Conservation (phyloP, 805 yeast genomes). For the Torulaspora maleeae region DNA sequence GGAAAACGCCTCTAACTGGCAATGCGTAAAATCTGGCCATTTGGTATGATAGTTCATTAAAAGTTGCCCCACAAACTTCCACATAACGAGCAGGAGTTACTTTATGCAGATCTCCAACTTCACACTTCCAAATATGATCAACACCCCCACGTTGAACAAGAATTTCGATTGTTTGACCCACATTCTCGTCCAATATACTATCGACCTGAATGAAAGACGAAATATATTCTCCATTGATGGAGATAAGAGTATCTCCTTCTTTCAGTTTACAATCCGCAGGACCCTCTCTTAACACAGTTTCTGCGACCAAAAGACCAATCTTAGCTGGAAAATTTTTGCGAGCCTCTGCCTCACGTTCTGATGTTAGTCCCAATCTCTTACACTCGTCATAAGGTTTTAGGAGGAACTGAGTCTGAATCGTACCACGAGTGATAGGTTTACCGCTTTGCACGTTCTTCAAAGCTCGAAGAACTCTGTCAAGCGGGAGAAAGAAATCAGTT, state of each 20-base stretch:
- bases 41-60: slow-evolving; percentile 82
- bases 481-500: slow-evolving; percentile 87
- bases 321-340: slow-evolving; percentile 65
- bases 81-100: slow-evolving; percentile 81
- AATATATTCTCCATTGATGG: slow-evolving; percentile 61
- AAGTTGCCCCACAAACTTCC: slow-evolving; percentile 80
- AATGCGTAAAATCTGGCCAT: slow-evolving; percentile 79
- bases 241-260: slow-evolving; percentile 82
- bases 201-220: slow-evolving; percentile 77
- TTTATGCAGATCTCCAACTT: slow-evolving; percentile 69
- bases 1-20: slow-evolving; percentile 79
- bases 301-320: slow-evolving; percentile 80
- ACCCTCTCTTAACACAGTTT: slow-evolving; percentile 75
- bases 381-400: slow-evolving; percentile 88
- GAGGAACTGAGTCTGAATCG: slow-evolving; percentile 86
- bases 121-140: slow-evolving; percentile 45
- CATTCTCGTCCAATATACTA: slow-evolving; percentile 67
- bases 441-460: slow-evolving; percentile 61
- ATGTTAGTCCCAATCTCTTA: slow-evolving; percentile 74
- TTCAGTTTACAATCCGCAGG: slow-evolving; percentile 69
- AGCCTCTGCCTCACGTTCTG: slow-evolving; percentile 65
- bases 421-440: slow-evolving; percentile 73
- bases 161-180: slow-evolving; percentile 54
- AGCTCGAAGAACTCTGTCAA: slow-evolving; percentile 78
- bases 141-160: slow-evolving; percentile 72